Evolutionary conservation across 2,329 filamentous ascomycete genomes (phyloP).

Genomic region (Neonectria magnoliae): DNA sequence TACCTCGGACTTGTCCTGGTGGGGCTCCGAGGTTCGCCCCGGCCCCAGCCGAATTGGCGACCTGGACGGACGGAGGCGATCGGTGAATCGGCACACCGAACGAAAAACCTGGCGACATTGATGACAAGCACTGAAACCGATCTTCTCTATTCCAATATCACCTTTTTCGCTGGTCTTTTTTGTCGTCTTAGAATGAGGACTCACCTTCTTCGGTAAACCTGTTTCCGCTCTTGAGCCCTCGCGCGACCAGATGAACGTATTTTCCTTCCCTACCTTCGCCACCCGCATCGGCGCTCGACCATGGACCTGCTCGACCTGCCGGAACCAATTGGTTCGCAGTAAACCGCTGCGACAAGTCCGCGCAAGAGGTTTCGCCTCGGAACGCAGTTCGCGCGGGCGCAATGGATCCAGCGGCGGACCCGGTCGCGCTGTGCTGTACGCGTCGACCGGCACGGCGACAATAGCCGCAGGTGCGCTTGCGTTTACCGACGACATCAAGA

Average conservation of each 20-base stretch:
- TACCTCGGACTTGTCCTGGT: constrained; percentile 4
- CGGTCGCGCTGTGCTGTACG: constrained; percentile 54
- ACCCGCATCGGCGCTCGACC: constrained; percentile 51
- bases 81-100: constrained; percentile 41
- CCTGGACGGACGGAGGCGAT: constrained; percentile 40
- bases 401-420: constrained; percentile 38
- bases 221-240: constrained; percentile 27
- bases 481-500: constrained; percentile 76
- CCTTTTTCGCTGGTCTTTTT: constrained; percentile 8
- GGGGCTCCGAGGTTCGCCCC: constrained; percentile 33
- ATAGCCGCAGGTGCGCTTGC: constrained; percentile 60
- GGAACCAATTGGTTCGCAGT: constrained; percentile 49
- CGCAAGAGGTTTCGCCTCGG: constrained; percentile 45
- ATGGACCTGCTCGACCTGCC: constrained; percentile 60
- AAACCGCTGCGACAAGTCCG: constrained; percentile 42
- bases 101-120: constrained; percentile 40
- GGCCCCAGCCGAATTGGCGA: constrained; percentile 40
- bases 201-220: constrained; percentile 15
- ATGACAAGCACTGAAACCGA: constrained; percentile 37
- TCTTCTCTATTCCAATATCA: constrained; percentile 12
- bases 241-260: constrained; percentile 53
- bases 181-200: constrained; percentile 37
- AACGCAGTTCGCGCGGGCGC: constrained; percentile 36
- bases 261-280: constrained; percentile 52
- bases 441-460: constrained; percentile 62